Evolutionary conservation across 2,329 filamentous ascomycete species (phyloP).

Genomic region (Penicillium decumbens): DNA sequence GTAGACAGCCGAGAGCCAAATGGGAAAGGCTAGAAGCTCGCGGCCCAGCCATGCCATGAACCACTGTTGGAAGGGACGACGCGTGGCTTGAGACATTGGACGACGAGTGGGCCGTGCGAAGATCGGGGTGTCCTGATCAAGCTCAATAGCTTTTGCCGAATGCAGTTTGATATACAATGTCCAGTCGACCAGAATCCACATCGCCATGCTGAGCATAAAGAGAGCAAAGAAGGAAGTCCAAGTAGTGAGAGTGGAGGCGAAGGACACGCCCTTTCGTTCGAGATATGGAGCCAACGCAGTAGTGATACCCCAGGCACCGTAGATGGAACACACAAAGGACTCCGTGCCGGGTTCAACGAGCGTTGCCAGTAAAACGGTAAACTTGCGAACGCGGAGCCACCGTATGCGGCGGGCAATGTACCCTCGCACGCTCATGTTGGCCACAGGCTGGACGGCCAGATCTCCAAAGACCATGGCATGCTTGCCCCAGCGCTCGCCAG

Average conservation of each 20-base stretch:
- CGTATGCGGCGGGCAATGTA: slow-evolving; percentile 78
- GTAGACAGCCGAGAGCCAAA: slow-evolving; percentile 86
- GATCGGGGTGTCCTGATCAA: slow-evolving; percentile 66
- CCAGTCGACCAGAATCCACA: slow-evolving; percentile 75
- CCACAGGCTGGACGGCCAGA: slow-evolving; percentile 83
- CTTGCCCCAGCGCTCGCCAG: slow-evolving; percentile 56
- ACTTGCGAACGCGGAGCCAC: slow-evolving; percentile 92
- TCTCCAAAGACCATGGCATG: slow-evolving; percentile 83
- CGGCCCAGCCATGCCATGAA: slow-evolving; percentile 76
- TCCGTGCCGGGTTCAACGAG: slow-evolving; percentile 91
- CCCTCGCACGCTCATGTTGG: slow-evolving; percentile 68
- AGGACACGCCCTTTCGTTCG: slow-evolving; percentile 33
- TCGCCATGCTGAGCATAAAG: slow-evolving; percentile 61
- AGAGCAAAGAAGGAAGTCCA: slow-evolving; percentile 62
- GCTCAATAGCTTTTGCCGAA: slow-evolving; percentile 63
- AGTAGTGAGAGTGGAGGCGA: slow-evolving; percentile 54
- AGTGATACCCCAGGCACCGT: slow-evolving; percentile 73
- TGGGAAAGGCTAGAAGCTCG: slow-evolving; percentile 75
- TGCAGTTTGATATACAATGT: slow-evolving; percentile 70
- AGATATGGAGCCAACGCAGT: slow-evolving; percentile 60
- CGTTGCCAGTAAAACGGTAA: slow-evolving; percentile 83
- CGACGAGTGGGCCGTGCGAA: slow-evolving; percentile 58
- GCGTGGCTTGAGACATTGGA: slow-evolving; percentile 38
- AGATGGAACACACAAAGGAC: slow-evolving; percentile 74
- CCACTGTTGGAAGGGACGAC: slow-evolving; percentile 65